Evolutionary conservation across 83 land plant genomes (phyloP), one percentile per base, ranked within the genome.

Genomic region (Picea mariana): DNA sequence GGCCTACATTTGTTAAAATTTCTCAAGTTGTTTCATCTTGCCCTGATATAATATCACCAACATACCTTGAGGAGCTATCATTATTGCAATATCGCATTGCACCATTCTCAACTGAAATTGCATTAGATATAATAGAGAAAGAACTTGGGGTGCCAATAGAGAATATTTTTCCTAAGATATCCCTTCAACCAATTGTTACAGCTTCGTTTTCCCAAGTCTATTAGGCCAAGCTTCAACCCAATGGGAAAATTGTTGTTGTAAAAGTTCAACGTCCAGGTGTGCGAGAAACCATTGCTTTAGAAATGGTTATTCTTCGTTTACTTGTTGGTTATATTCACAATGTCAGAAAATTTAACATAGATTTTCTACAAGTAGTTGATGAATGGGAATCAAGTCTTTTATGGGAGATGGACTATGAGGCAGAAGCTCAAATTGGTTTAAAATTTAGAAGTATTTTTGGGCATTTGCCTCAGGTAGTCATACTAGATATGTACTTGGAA

Each of bases 201-300:
- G 98, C 99, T 81, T 95, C 98, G 47, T 31, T 31, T 31, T 31
- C n/a, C n/a, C n/a, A n/a, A n/a, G n/a, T n/a, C n/a, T n/a, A n/a
- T n/a, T n/a, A n/a, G n/a, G 99, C 97, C 31, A 92, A 95, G 61
- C 91, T 97, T 75, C 86, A 97, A 9, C 72, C 86, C 63, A 89
- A 66, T 86, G 93, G 98, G 62, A 59, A 91, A 49, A 73, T 93
- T 80, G 98, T 97, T 82, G 99, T 98, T 85, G 95, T 97, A 44
- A 97, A 97, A 87, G 99, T 97, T 40, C 99, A 97, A 77, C 88
- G 98, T 38, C 99, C 99, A 55, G 99, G 99, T 55, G 99, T 97
- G 68, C 90, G 88, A 78, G 99, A 98, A 83, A 92, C 97, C 12
- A 95, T 97, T 84, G 88, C 98, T 31, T 87, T 97, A 73, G 99